phyloP scores from a whole-genome alignment of 2,329 filamentous ascomycete species.

The Fusarium lyarnte region DNA sequence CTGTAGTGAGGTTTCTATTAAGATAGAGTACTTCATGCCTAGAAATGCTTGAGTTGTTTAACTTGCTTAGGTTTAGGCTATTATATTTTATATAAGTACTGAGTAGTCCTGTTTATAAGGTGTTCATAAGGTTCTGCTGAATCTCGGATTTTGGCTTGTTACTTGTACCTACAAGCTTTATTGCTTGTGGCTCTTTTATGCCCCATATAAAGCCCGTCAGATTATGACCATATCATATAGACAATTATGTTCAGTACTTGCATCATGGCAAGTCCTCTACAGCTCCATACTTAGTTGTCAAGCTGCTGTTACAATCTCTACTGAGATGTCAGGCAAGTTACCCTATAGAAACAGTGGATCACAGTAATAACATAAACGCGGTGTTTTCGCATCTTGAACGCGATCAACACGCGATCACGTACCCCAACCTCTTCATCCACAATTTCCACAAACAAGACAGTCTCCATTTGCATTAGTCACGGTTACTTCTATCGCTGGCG shows the following conservation, averaged over 20 bases:
- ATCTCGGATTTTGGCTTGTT: too few relatives aligned
- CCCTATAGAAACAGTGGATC: neutral
- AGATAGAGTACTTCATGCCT: too few relatives aligned
- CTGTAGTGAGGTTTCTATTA: too few relatives aligned
- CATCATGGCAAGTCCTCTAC: too few relatives aligned
- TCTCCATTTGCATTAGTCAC: accelerated
- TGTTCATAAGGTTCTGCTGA: too few relatives aligned
- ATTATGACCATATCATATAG: neutral
- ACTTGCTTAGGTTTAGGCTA: too few relatives aligned
- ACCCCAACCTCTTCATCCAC: neutral
- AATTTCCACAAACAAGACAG: neutral
- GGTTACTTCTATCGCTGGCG: neutral
- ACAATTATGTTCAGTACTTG: too few relatives aligned
- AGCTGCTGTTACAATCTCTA: neutral
- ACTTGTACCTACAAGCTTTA: too few relatives aligned
- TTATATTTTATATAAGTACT: too few relatives aligned
- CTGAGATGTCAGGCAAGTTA: neutral
- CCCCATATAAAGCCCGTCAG: neutral
- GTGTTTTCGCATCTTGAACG: neutral
- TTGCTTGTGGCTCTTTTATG: too few relatives aligned
- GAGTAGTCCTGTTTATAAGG: too few relatives aligned
- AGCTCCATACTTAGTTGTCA: neutral
- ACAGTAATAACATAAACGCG: neutral
- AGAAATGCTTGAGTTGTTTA: too few relatives aligned
- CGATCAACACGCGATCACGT: neutral